Conservation (phyloP, 1,139 yeast genomes). For the Zhuliangozyma blackwelliae region DNA sequence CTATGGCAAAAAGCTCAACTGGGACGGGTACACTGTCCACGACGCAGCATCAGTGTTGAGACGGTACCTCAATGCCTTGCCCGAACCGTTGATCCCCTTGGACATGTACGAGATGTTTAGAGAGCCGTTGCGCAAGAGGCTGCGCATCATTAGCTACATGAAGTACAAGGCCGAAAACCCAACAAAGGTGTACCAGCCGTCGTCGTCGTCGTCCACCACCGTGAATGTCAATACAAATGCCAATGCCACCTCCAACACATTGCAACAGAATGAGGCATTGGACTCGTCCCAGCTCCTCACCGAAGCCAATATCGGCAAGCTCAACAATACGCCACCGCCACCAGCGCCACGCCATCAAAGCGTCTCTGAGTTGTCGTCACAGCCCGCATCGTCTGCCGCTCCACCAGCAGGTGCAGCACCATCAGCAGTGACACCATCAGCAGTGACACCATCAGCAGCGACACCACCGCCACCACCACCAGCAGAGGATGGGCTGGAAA, state of each 20-base stretch:
- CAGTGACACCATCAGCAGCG: too few species aligned
- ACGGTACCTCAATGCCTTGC: constrained; percentile 79
- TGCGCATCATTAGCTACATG: constrained; percentile 59
- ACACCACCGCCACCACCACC: constrained; percentile 1
- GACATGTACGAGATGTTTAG: constrained; percentile 75
- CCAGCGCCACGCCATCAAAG: neutral
- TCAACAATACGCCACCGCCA: constrained; percentile 12
- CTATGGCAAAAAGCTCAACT: constrained; percentile 78
- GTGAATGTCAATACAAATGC: constrained; percentile 1
- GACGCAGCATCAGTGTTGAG: constrained; percentile 92
- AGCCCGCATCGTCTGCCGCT: constrained; percentile 1
- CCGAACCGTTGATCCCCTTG: constrained; percentile 88
- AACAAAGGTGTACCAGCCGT: constrained; percentile 18
- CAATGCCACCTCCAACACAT: constrained; percentile 2
- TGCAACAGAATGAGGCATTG: too few species aligned
- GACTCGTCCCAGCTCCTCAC: constrained; percentile 24
- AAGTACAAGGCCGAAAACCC: constrained; percentile 50
- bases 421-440: too few species aligned
- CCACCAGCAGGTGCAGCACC: neutral
- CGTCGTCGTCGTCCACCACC: neutral
- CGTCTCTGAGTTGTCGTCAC: constrained; percentile 3
- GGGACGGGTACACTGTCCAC: constrained; percentile 97
- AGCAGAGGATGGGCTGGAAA: constrained; percentile 1
- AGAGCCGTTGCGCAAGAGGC: constrained; percentile 63
- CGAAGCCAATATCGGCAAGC: constrained; percentile 27